Conservation (phyloP, 2,329 filamentous ascomycete genomes). For the Trichoderma aggressivum region DNA sequence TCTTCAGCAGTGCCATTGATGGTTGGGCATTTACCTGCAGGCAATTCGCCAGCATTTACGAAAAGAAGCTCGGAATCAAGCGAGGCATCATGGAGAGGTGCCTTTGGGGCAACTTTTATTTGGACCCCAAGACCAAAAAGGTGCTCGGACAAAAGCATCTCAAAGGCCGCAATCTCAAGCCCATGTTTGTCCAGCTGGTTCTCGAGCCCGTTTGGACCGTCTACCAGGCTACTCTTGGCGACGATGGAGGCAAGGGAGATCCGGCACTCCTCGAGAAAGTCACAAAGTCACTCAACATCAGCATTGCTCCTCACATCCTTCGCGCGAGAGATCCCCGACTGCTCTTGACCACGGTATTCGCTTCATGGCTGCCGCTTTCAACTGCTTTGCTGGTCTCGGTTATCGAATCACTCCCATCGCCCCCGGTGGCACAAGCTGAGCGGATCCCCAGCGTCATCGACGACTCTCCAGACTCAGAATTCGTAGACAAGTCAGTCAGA, state of each 20-base stretch:
- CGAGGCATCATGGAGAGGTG: conserved; percentile 84
- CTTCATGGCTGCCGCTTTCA: conserved; percentile 86
- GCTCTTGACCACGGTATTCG: conserved; percentile 81
- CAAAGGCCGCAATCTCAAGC: conserved; percentile 86
- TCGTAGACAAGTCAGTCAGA: conserved; percentile 66
- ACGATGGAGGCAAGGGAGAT: conserved; percentile 79
- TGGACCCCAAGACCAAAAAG: conserved; percentile 96
- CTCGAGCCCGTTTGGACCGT: conserved; percentile 95
- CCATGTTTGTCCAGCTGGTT: conserved; percentile 96
- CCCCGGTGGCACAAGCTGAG: conserved; percentile 72
- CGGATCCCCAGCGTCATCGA: conserved; percentile 77
- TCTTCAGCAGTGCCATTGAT: conserved; percentile 95
- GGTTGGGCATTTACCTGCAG: conserved; percentile 98
- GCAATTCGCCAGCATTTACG: conserved; percentile 89
- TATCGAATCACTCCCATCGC: conserved; percentile 86
- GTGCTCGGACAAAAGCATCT: conserved; percentile 87
- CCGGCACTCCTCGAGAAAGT: conserved; percentile 84
- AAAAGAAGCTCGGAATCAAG: conserved; percentile 96
- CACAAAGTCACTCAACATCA: conserved; percentile 83
- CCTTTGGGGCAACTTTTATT: conserved; percentile 93
- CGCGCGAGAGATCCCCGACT: conserved; percentile 80
- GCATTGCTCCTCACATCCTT: conserved; percentile 76
- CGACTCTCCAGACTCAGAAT: conserved; percentile 70
- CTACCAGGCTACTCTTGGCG: conserved; percentile 84
- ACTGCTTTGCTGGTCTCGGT: conserved; percentile 91